Percentiles rank a stretch among this genome's conserved stretches.
Evolutionary conservation across 495 filamentous ascomycete genomes (phyloP).

Genomic region (Trichodelitschia bisporula): DNA sequence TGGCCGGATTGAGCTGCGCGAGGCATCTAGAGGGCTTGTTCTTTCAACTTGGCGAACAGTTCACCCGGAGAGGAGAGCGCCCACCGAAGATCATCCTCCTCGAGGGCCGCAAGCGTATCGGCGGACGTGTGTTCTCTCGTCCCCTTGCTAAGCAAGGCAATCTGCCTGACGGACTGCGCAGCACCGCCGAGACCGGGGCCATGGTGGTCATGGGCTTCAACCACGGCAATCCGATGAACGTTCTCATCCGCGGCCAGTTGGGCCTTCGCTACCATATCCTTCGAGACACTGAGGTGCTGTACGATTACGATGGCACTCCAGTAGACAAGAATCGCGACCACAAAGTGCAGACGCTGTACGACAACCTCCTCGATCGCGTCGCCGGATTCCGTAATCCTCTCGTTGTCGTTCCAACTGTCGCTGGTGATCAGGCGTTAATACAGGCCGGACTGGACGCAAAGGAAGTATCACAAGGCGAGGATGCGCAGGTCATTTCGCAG

Average conservation of each 20-base stretch:
- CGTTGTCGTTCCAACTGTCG: slow-evolving; percentile 38
- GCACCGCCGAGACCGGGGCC: slow-evolving; percentile 84
- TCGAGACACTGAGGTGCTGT: slow-evolving; percentile 66
- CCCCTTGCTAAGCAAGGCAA: slow-evolving; percentile 37
- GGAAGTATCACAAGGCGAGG: slow-evolving; percentile 32
- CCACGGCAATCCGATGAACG: slow-evolving; percentile 76
- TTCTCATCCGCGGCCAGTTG: slow-evolving; percentile 74
- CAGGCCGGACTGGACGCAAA: slow-evolving; percentile 56
- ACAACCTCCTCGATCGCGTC: slow-evolving; percentile 76
- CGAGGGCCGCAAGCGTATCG: slow-evolving; percentile 68
- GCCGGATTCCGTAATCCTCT: slow-evolving; percentile 67
- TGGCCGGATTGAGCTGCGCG: slow-evolving; percentile 78
- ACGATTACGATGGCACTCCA: slow-evolving; percentile 62
- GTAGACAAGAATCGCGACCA: slow-evolving; percentile 61
- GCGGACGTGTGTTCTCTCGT: slow-evolving; percentile 89
- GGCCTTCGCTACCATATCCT: slow-evolving; percentile 66
- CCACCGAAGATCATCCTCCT: slow-evolving; percentile 55
- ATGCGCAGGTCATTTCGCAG: slow-evolving; percentile 43
- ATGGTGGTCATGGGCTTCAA: slow-evolving; percentile 97
- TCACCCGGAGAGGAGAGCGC: slow-evolving; percentile 33
- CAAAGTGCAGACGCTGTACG: slow-evolving; percentile 72
- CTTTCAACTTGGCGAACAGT: slow-evolving; percentile 42
- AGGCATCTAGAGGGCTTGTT: slow-evolving; percentile 74
- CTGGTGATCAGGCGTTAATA: slow-evolving; percentile 69
- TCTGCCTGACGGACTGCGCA: slow-evolving; percentile 26